These are phyloP conservation scores for Tripidium arundinaceum DNA, from an alignment of 202 grass and related monocot genomes.

Conservation along the genomic window DNA sequence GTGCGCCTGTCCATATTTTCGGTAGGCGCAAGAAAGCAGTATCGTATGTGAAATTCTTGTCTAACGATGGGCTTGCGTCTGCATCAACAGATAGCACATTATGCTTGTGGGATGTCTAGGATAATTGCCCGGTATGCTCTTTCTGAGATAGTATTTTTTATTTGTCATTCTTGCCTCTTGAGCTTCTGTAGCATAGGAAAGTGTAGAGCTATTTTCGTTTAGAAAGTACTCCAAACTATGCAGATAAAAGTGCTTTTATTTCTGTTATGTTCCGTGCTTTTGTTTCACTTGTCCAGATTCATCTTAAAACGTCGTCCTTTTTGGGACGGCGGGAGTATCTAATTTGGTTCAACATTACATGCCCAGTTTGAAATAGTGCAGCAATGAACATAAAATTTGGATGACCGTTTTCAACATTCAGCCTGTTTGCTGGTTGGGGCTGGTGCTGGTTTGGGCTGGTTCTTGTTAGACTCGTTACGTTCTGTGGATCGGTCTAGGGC, in stretches of 20 bases:
- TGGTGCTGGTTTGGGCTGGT: too few relatives aligned
- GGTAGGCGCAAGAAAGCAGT: constrained; percentile 93
- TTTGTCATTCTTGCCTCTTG: constrained; percentile 17
- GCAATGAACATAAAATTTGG: too few relatives aligned
- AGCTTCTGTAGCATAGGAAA: neutral
- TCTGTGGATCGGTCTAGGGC: too few relatives aligned
- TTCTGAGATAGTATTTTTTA: constrained; percentile 10
- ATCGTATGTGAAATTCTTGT: constrained; percentile 98
- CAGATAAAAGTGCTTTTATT: neutral
- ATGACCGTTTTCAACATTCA: too few relatives aligned
- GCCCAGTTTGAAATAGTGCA: too few relatives aligned
- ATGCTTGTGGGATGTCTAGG: constrained; percentile 95
- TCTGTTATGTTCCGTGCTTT: neutral
- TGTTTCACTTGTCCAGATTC: too few relatives aligned
- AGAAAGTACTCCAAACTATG: neutral
- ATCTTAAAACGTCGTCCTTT: too few relatives aligned
- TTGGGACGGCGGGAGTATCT: too few relatives aligned
- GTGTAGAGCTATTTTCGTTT: neutral
- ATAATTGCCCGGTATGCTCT: constrained; percentile 69
- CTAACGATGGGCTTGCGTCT: constrained; percentile 86
- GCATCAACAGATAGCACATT: constrained; percentile 97
- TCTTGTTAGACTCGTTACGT: too few relatives aligned
- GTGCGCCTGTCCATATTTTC: constrained; percentile 70
- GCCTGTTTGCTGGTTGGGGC: too few relatives aligned
- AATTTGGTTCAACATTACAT: too few relatives aligned